These are phyloP conservation scores for Aureobasidium sp. DNA, from an alignment of 2,329 filamentous ascomycete genomes.

Conservation along the genomic window DNA sequence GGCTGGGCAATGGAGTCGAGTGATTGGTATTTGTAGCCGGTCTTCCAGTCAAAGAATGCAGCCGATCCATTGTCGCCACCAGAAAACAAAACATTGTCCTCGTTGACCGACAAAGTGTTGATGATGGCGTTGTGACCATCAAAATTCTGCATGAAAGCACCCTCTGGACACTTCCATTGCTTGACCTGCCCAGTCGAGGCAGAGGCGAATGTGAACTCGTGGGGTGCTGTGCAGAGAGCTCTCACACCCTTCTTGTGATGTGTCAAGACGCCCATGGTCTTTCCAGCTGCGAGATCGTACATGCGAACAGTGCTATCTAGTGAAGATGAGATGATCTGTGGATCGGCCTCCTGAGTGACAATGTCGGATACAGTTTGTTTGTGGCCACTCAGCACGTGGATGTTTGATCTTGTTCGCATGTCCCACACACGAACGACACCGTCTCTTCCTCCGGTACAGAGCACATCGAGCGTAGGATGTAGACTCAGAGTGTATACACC, in stretches of 20 bases:
- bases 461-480: slow-evolving; percentile 90
- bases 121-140: slow-evolving; percentile 95
- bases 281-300: slow-evolving; percentile 94
- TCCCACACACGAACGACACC: slow-evolving; percentile 96
- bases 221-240: slow-evolving; percentile 74
- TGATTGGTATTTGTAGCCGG: slow-evolving; percentile 82
- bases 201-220: slow-evolving; percentile 92
- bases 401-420: slow-evolving; percentile 92
- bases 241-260: slow-evolving; percentile 98
- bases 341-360: slow-evolving; percentile 91
- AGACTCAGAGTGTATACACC: slow-evolving; percentile 89
- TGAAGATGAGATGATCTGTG: slow-evolving; percentile 89
- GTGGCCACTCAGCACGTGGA: slow-evolving; percentile 88
- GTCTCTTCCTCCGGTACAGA: slow-evolving; percentile 91
- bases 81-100: slow-evolving; percentile 90
- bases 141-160: slow-evolving; percentile 98
- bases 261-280: slow-evolving; percentile 90
- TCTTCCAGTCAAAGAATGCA: slow-evolving; percentile 99
- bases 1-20: slow-evolving; percentile 90
- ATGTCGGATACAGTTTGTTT: slow-evolving; percentile 84
- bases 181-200: slow-evolving; percentile 92
- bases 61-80: slow-evolving; percentile 95
- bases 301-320: slow-evolving; percentile 85
- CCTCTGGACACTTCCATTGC: slow-evolving; percentile 98
- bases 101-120: slow-evolving; percentile 87